Base-by-base conservation (phyloP, 2,329 filamentous ascomycete genomes). In the Kalmusia sp. region DNA sequence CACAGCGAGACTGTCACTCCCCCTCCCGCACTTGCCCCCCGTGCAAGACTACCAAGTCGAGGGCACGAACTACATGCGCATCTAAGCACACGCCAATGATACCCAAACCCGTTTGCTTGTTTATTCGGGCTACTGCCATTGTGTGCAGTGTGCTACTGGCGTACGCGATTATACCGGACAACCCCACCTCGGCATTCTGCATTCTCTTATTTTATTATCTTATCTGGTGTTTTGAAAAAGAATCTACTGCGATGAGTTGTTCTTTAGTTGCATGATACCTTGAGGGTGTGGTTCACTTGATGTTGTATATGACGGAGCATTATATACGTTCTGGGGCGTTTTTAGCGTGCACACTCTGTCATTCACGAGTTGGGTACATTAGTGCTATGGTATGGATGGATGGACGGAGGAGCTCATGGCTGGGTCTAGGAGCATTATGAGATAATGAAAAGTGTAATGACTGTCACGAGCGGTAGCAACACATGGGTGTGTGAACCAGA, bases 31-130 rank as follows among this genome's bases (percentile, higher is more conserved):
- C 12, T 58, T 70, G 22, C 66, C 67, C 15, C 59, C 62, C 24
- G 49, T 61, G 15, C 65, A 68, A 34, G 67, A 67, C 51, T 65
- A 69, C 41, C 64, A 68, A 47, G 52, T 59, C 34, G 55, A 61
- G 21, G 58, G 62, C 45, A 58, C 54, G 28, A 62, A 62, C 44
- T 67, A 63, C 30, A 57, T 67, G 52, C 65, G 65, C 31, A 66
- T 66, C 24, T 68, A 47, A 61, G 8, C 22, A 22, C 21, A 19
- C n/a, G n/a, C n/a, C n/a, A n/a, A n/a, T n/a, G n/a, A n/a, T n/a
- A n/a, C n/a, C n/a, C n/a, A n/a, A n/a, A n/a, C n/a, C n/a, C n/a
- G n/a, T n/a, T n/a, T n/a, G n/a, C n/a, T n/a, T n/a, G n/a, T n/a
- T n/a, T n/a, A n/a, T n/a, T n/a, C n/a, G n/a, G n/a, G n/a, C n/a